Conservation (phyloP, 202 grass and related monocot genomes). For the Panicum virgatum region DNA sequence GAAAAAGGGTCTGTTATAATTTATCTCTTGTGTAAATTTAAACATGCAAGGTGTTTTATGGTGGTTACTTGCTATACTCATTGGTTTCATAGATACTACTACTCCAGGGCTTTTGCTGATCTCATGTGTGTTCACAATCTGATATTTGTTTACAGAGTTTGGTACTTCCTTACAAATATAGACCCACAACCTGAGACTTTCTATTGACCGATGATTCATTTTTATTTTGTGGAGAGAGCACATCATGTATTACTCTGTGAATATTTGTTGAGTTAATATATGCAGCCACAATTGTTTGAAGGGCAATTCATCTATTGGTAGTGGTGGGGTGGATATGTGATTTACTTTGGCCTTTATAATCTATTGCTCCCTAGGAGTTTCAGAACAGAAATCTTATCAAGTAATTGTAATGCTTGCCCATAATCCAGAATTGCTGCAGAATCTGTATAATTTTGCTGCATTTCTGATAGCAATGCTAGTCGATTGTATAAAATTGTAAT, state of each 20-base stretch:
- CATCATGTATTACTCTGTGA: not conserved
- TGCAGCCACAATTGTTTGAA: not conserved
- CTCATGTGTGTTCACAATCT: not conserved
- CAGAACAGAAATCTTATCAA: not conserved
- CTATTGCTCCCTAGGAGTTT: slow-evolving; percentile 5
- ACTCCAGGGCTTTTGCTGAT: not conserved
- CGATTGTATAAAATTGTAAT: not conserved
- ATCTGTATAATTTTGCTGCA: slow-evolving; percentile 12
- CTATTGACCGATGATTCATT: slow-evolving; percentile 24
- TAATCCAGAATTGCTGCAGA: not conserved
- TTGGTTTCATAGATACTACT: slow-evolving; percentile 9
- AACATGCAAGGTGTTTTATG: not conserved
- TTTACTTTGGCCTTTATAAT: slow-evolving; percentile 20
- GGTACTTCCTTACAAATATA: not conserved
- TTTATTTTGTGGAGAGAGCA: slow-evolving; percentile 3
- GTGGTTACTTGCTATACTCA: slow-evolving; percentile 13
- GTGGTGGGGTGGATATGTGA: not conserved
- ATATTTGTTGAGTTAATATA: slow-evolving; percentile 4
- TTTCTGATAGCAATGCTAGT: not conserved
- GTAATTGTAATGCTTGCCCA: slow-evolving; percentile 1
- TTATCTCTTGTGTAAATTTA: slow-evolving; percentile 16
- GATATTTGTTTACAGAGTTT: not conserved
- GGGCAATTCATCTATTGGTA: slow-evolving; percentile 10
- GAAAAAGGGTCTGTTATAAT: slow-evolving; percentile 50
- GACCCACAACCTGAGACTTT: slow-evolving; percentile 1